Conservation (phyloP, 148 eudicot genomes). For the Cornus suecica region DNA sequence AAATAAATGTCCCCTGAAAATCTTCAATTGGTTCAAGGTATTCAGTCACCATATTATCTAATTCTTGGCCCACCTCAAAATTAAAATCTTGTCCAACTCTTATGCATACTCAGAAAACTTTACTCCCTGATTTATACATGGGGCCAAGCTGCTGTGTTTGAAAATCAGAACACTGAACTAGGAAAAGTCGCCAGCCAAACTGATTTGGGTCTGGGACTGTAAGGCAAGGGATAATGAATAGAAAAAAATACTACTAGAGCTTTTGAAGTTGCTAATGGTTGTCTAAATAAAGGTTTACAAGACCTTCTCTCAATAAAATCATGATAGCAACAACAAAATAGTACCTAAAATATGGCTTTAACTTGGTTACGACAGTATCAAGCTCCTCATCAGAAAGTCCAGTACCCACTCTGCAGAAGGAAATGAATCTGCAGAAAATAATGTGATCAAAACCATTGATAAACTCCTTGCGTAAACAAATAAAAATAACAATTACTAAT, state of each 20-base stretch:
- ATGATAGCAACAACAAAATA: background rate
- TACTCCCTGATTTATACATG: background rate
- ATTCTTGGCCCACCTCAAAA: background rate
- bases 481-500: background rate
- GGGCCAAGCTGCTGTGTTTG: background rate
- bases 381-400: constrained; percentile 94
- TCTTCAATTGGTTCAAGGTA: background rate
- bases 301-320: background rate
- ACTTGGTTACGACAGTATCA: constrained; percentile 68
- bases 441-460: background rate
- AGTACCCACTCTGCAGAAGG: constrained; percentile 96
- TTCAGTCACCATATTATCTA: background rate
- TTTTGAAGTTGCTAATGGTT: background rate
- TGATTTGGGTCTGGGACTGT: background rate
- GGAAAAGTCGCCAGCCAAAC: background rate
- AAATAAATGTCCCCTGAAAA: background rate
- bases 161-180: background rate
- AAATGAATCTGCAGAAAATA: constrained; percentile 62
- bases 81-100: background rate
- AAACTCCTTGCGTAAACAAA: background rate
- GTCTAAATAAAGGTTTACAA: background rate
- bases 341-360: constrained; percentile 87
- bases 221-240: no score
- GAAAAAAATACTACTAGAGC: background rate
- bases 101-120: background rate